Base-by-base conservation (phyloP, 169 alveolate species). In the Cryptosporidium tyzzeri region DNA sequence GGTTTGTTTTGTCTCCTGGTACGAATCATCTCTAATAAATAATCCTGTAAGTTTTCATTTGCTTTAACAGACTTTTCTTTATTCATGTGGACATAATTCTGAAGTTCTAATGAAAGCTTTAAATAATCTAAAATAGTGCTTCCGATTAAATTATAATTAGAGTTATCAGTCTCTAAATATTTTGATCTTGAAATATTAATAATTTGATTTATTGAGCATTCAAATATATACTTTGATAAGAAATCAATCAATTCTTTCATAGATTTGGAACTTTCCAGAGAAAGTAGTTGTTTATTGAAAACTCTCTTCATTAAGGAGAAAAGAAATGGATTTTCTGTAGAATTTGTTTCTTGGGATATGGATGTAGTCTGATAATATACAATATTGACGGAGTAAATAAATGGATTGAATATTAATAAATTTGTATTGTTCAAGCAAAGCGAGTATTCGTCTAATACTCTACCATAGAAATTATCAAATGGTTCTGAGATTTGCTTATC, bases 311-410 rank as follows among this genome's bases (percentile, higher is more conserved):
- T 35, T 65, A 37, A 7, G 26, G 48, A 65, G 10, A 65, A 5
- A 65, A 65, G 44, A 65, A 65, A 31, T 37, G 50, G 71, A 29
- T 73, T n/a, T 31, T 55, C 37, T 53, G 12, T 16, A 21, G 37
- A 55, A 16, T 0, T 2, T 23, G n/a, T 8, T n/a, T 26, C 21
- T 18, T 45, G 50, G 39, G 6, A 33, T 53, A 10, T 70, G 23
- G 10, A n/a, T 7, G 4, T 29, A 21, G 37, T 14, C 33, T 53
- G 71, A 51, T 33, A 26, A 59, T 33, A 73, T 10, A 73, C 59
- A 26, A 73, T 73, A 50, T 73, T 55, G 18, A 55, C 51, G 2
- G 86, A 53, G 58, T 73, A 55, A 29, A 73, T 73, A 35, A 73
- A 53, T 31, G 86, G 86, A 35, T 73, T 73, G 0, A 55, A 31